A percentile compares a stretch with the other conserved stretches of the same genome.
Evolutionary conservation across 176 grass and related monocot species (phyloP).

Genomic region (Zoysia pacifica): DNA sequence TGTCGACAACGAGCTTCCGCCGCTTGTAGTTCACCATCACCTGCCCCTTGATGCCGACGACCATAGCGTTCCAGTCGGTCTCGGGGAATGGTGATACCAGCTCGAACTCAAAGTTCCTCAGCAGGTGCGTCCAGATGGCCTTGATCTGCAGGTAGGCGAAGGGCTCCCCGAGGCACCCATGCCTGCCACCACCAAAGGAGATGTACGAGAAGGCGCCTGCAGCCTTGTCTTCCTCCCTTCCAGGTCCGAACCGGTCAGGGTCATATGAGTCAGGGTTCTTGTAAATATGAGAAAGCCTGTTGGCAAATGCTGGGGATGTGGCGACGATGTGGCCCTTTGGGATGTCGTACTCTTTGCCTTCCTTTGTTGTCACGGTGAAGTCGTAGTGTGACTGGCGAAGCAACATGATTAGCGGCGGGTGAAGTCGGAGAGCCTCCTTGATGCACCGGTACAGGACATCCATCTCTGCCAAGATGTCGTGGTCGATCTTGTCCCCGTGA

Average conservation of each 20-base stretch:
- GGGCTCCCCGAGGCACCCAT: neutral
- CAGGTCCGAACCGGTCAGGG: neutral
- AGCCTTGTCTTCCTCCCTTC: constrained; percentile 4
- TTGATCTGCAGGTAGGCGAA: constrained; percentile 10
- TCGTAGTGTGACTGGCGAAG: neutral
- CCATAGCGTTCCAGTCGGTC: neutral
- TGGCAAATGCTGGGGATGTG: neutral
- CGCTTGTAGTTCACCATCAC: constrained; percentile 16
- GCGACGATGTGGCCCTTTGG: constrained; percentile 3
- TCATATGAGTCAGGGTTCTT: constrained; percentile 4
- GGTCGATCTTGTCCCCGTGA: constrained; percentile 16
- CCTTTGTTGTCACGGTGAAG: neutral
- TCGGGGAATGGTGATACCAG: neutral
- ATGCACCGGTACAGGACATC: neutral
- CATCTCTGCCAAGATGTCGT: neutral
- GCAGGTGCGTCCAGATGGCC: constrained; percentile 2
- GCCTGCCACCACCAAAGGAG: neutral
- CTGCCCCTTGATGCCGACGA: neutral
- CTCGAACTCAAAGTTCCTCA: constrained; percentile 12
- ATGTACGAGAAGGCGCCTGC: constrained; percentile 27
- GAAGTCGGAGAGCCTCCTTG: neutral
- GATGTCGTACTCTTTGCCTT: neutral
- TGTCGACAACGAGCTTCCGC: constrained; percentile 66
- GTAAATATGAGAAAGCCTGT: neutral
- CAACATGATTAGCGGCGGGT: neutral